Evolutionary conservation across 768 basidiomycete genomes (phyloP).

Genomic region (Suillus subluteus): DNA sequence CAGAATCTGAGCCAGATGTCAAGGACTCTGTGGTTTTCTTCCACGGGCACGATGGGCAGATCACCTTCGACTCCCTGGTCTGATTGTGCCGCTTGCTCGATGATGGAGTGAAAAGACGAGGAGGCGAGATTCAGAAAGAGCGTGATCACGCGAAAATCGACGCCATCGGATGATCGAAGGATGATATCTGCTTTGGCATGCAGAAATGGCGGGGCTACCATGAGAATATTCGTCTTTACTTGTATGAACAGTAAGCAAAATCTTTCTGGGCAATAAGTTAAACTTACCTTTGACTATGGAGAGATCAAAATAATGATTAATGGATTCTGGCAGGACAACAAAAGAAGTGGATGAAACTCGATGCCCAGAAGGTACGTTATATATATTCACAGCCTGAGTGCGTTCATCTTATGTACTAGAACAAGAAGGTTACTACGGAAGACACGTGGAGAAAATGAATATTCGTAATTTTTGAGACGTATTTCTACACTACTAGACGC

Average conservation of each 20-base stretch:
- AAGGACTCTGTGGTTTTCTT: constrained; percentile 16
- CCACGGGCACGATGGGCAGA: constrained; percentile 13
- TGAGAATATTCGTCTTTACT: background rate
- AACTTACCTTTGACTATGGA: background rate
- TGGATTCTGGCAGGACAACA: background rate
- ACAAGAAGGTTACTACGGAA: background rate
- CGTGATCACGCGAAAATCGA: constrained; percentile 40
- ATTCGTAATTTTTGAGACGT: background rate
- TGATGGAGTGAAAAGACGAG: constrained; percentile 37
- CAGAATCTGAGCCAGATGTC: constrained; percentile 18
- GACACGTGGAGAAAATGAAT: background rate
- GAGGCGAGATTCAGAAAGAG: constrained; percentile 42
- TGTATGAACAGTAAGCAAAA: background rate
- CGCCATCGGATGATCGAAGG: constrained; percentile 40
- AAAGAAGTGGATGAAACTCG: background rate
- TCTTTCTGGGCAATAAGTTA: background rate
- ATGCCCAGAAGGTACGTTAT: background rate
- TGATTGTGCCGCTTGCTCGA: constrained; percentile 25
- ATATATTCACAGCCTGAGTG: background rate
- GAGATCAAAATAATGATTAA: background rate
- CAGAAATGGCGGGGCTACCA: constrained; percentile 32
- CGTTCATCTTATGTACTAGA: background rate
- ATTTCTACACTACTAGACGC: background rate
- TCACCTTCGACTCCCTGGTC: constrained; percentile 14
- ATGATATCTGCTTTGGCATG: constrained; percentile 38